Conservation (phyloP, 139 green algal species). For the Picochlorum sp. region DNA sequence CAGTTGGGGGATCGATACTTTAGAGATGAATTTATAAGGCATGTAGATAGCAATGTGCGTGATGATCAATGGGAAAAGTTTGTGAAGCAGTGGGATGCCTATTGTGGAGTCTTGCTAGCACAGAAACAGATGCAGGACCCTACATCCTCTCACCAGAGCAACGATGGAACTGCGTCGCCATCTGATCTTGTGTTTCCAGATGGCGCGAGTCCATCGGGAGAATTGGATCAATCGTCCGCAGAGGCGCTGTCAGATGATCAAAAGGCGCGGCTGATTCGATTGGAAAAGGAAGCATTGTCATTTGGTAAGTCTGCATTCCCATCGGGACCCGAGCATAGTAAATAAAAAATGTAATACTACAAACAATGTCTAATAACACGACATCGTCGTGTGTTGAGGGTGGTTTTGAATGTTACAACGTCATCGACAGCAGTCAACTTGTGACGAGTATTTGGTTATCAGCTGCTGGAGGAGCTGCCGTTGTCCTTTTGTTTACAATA, state of each 20-base stretch:
- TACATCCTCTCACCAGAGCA: neutral
- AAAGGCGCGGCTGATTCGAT: neutral
- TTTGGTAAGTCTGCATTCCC: neutral
- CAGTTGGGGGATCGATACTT: slow-evolving; percentile 58
- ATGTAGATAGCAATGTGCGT: slow-evolving; percentile 46
- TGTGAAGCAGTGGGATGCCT: slow-evolving; percentile 52
- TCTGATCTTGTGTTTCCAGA: too few species aligned
- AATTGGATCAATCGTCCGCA: neutral
- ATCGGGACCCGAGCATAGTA: too few species aligned
- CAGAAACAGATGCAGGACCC: neutral
- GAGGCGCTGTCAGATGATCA: neutral
- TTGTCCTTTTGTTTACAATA: slow-evolving; percentile 1
- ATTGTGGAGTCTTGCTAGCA: slow-evolving; percentile 38
- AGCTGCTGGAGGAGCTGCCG: neutral
- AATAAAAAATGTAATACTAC: neutral
- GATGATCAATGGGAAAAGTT: slow-evolving; percentile 62
- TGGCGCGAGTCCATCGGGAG: neutral
- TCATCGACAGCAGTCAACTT: neutral
- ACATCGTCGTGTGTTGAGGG: neutral
- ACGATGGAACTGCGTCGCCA: neutral
- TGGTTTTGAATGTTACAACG: neutral
- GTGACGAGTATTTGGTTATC: neutral
- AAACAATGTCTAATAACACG: neutral
- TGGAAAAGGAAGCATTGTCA: neutral
- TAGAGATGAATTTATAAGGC: slow-evolving; percentile 51